Base-by-base conservation (phyloP, 225 moss, liverwort and hornwort species). In the Sphagnum tenellum region DNA sequence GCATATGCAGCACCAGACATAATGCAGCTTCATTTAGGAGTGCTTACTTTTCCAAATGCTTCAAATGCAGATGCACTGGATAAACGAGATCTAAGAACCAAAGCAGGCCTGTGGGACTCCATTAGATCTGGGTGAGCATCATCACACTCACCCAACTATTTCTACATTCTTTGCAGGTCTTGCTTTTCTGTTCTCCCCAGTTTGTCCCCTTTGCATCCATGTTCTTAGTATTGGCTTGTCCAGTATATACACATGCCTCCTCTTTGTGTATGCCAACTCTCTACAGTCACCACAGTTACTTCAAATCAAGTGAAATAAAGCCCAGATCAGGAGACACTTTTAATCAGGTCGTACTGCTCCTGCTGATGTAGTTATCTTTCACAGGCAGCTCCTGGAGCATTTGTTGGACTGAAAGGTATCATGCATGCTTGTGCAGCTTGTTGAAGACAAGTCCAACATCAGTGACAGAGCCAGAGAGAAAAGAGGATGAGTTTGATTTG, bases 21-120 rank as follows among this genome's bases (percentile, higher is more conserved):
- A 8, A 44, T 3, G 3, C 49, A 5, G n/a, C 10, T 9, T 51
- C 45, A 50, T 50, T 50, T 7, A 44, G 51, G 7, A 44, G 5
- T 8, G 48, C 78, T 70, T 64, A 74, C 73, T 75, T 73, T 75
- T 73, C 69, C 76, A 76, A 52, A 52, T 52, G 52, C 6, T 52
- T 6, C 6, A 52, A 52, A 6, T 5, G 52, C 52, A 52, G 84
- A 73, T 76, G 78, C 73, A 67, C 69, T 78, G 67, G 74, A 76
- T 73, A 85, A 76, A 76, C 73, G 81, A 74, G 83, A 85, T 64
- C 76, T 87, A 74, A 83, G 79, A 75, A 77, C 84, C 64, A 92
- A 84, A 72, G 79, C 86, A 65, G 89, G 96, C 76, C 77, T 98
- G 52, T 98, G 96, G 96, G 96, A 98, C 79, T 92, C 96, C 59